Conservation (phyloP, 2,329 filamentous ascomycete genomes). For the Pseudocercospora fuligena region DNA sequence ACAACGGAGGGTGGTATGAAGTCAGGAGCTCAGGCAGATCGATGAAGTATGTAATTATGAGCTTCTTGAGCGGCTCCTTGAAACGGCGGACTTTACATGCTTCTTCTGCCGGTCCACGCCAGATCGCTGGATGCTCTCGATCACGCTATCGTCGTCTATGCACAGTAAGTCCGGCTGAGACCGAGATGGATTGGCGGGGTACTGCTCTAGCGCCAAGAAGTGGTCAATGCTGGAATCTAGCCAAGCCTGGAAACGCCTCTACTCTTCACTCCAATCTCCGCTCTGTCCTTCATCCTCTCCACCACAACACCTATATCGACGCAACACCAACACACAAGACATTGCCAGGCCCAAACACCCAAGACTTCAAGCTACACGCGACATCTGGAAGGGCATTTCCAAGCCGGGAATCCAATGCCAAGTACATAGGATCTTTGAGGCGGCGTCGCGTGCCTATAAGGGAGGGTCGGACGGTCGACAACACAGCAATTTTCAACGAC, state of each 20-base stretch:
- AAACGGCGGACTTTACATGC: neutral
- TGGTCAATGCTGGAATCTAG: neutral
- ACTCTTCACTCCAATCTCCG: neutral
- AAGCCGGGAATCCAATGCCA: neutral
- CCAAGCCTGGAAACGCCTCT: neutral
- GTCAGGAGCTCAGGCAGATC: neutral
- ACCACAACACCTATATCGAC: neutral
- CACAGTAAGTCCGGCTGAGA: constrained; percentile 1
- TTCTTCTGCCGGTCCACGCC: neutral
- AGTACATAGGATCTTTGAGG: neutral
- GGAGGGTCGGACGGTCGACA: constrained; percentile 1
- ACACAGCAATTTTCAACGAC: constrained; percentile 5
- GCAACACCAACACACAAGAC: neutral
- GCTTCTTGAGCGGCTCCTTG: neutral
- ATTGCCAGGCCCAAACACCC: neutral
- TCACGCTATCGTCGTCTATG: neutral
- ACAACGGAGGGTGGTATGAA: neutral
- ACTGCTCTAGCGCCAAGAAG: neutral
- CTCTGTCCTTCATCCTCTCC: neutral
- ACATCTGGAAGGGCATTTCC: neutral
- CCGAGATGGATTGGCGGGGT: neutral
- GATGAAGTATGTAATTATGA: neutral
- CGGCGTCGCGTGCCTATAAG: neutral
- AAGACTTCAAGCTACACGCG: neutral
- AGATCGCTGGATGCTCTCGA: neutral